Percentiles rank a stretch among this genome's conserved stretches.
Conservation (phyloP, 2,329 filamentous ascomycete genomes). For the Dactylonectria macrodidyma region DNA sequence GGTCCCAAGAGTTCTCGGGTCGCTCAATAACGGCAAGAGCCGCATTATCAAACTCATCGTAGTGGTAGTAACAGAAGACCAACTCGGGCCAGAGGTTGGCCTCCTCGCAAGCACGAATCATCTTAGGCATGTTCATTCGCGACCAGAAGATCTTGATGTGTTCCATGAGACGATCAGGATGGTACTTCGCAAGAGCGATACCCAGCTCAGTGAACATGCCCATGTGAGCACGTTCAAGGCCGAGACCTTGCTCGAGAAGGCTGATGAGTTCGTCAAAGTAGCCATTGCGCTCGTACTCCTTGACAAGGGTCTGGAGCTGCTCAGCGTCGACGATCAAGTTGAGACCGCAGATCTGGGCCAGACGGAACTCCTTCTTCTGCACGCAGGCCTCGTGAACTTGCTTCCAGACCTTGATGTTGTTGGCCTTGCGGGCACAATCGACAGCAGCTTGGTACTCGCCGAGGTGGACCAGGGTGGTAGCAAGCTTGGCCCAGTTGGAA, state of each 20-base stretch:
- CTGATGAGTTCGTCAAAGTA: slow-evolving; percentile 99
- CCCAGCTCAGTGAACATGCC: slow-evolving; percentile 96
- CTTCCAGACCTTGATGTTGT: slow-evolving; percentile 99
- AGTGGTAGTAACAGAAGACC: slow-evolving; percentile 98
- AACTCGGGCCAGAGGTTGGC: slow-evolving; percentile 97
- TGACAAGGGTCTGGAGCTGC: slow-evolving; percentile 91
- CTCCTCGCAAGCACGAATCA: slow-evolving; percentile 93
- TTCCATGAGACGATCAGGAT: slow-evolving; percentile 97
- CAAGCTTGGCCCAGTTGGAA: slow-evolving; percentile 99
- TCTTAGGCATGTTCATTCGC: slow-evolving; percentile 97
- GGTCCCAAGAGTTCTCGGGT: slow-evolving; percentile 97
- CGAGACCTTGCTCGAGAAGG: slow-evolving; percentile 93
- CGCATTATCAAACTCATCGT: slow-evolving; percentile 98
- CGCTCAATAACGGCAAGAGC: slow-evolving; percentile 98
- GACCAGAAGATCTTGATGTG: slow-evolving; percentile 99
- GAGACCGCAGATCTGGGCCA: slow-evolving; percentile 98
- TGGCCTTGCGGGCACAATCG: slow-evolving; percentile 97
- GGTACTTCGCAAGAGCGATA: slow-evolving; percentile 93
- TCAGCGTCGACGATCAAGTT: slow-evolving; percentile 98
- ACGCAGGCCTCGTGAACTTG: slow-evolving; percentile 98
- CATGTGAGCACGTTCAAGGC: slow-evolving; percentile 94
- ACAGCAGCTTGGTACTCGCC: slow-evolving; percentile 98
- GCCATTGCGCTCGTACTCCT: slow-evolving; percentile 96
- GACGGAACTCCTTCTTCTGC: slow-evolving; percentile 97
- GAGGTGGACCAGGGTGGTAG: slow-evolving; percentile 96